Evolutionary conservation across 1,284 basidiomycete species (phyloP), one percentile per base, ranked within the genome.

Genomic region (Papiliotrema nemorosa): DNA sequence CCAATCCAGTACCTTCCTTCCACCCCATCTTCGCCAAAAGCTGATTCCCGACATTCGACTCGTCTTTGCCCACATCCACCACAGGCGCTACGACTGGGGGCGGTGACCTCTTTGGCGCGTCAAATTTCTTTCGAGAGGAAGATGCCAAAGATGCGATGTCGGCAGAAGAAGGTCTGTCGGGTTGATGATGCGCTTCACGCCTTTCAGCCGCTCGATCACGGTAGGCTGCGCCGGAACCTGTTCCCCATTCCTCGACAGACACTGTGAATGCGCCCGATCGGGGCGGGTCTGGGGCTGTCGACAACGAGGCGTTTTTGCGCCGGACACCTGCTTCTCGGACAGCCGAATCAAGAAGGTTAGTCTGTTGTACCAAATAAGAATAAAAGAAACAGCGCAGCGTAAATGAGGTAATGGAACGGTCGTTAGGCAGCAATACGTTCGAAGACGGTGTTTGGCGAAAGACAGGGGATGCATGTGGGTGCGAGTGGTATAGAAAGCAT

Each of bases 11-110:
- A 3, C 91, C 91, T 64, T 87, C 84, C 54, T 81, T 86, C 91
- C 91, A 96, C 0, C 92, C 91, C 91, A 96, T 94, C 81, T 92
- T 90, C 70, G 90, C 89, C 58, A 96, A 72, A 50, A 96, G 69
- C 70, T 90, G 90, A 69, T 93, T 92, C 12, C 91, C 91, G 9
- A 90, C 82, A 59, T 94, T 93, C 39, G 67, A 83, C 46, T 84
- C 81, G 62, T 94, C 90, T n/a, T n/a, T n/a, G n/a, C n/a, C n/a
- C n/a, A n/a, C n/a, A 64, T 87, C 77, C 2, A 81, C 87, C 1
- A 83, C 86, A 53, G 84, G 24, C 12, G 83, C 79, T 6, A 84
- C 82, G 0, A 84, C 81, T 0, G 86, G 79, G 1, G 83, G 54
- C 1, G 67, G 54, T 12, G 60, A 77, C 1, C 81, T 76, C 1